These are phyloP conservation scores for Helianthus tuberosus DNA, from an alignment of 129 eudicot species.

Conservation along the genomic window DNA sequence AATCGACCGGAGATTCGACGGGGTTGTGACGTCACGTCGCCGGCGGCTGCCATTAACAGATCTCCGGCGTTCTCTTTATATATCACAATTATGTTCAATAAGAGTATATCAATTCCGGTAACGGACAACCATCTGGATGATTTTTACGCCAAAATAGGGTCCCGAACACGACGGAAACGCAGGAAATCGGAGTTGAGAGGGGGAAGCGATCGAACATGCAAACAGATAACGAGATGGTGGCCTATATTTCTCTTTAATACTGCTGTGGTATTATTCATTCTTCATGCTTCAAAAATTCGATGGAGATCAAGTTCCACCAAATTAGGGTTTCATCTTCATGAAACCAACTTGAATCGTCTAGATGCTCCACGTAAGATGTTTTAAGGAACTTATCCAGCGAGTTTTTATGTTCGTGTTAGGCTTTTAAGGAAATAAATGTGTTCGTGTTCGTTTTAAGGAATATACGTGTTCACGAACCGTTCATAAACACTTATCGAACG, in stretches of 20 bases:
- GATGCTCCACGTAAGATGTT: constrained; percentile 74
- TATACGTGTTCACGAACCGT: too few relatives aligned
- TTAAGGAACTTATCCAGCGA: too few relatives aligned
- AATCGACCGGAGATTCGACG: not conserved
- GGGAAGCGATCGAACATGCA: constrained; percentile 35
- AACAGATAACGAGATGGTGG: constrained; percentile 66
- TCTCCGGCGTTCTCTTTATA: not conserved
- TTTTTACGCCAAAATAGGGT: constrained; percentile 39
- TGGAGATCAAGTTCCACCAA: constrained; percentile 25
- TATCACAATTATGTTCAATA: constrained; percentile 1
- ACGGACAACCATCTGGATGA: constrained; percentile 67
- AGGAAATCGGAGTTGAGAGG: constrained; percentile 55
- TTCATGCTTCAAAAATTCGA: constrained; percentile 53
- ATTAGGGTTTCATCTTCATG: constrained; percentile 3
- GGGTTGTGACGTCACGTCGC: not conserved
- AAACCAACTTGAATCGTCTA: constrained; percentile 57
- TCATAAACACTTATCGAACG: too few relatives aligned
- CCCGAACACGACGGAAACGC: constrained; percentile 66
- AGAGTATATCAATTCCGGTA: constrained; percentile 53
- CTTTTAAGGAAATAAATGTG: too few relatives aligned
- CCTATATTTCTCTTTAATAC: constrained; percentile 48
- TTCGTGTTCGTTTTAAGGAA: too few relatives aligned
- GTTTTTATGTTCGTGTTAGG: too few relatives aligned
- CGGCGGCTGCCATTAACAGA: not conserved
- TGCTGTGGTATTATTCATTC: constrained; percentile 46